These are phyloP conservation scores for Microdochium trichocladiopsis DNA, from an alignment of 2,329 filamentous ascomycete species.

Conservation along the genomic window DNA sequence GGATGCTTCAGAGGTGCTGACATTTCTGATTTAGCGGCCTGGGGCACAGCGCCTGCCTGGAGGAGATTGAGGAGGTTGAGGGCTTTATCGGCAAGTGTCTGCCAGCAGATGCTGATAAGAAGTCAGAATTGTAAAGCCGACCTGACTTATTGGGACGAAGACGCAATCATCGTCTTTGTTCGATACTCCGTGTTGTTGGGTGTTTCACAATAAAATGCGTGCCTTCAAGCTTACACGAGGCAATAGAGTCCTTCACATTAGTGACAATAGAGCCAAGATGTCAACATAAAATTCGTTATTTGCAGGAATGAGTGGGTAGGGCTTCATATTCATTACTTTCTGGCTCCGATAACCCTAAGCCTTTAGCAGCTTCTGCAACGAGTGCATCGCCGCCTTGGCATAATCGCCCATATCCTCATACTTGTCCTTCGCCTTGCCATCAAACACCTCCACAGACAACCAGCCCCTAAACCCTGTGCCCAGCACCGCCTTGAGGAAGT, in stretches of 20 bases:
- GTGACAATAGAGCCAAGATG: too few species aligned
- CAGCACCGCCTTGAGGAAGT: conserved; percentile 59
- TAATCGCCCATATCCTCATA: conserved; percentile 34
- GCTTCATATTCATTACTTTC: not conserved
- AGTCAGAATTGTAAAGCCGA: conserved; percentile 25
- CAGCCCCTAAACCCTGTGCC: conserved; percentile 60
- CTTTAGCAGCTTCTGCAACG: conserved; percentile 28
- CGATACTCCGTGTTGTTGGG: not conserved
- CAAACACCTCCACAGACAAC: conserved; percentile 67
- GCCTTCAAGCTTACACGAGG: too few species aligned
- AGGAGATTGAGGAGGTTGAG: conserved; percentile 81
- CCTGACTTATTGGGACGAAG: not conserved
- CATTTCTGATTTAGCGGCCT: conserved; percentile 48
- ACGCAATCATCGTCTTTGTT: not conserved
- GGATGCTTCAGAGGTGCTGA: conserved; percentile 1
- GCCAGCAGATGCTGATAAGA: conserved; percentile 31
- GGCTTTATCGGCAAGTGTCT: conserved; percentile 40
- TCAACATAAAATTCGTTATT: too few species aligned
- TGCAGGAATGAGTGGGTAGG: too few species aligned
- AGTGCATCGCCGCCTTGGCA: conserved; percentile 42
- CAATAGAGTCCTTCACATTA: too few species aligned
- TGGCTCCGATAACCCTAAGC: conserved; percentile 5
- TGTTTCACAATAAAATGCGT: too few species aligned
- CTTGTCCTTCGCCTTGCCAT: conserved; percentile 45
- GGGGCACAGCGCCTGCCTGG: conserved; percentile 65